Percentiles rank a stretch among this genome's conserved stretches.
These are phyloP conservation scores for Aspergillus chevalieri DNA, from an alignment of 2,329 filamentous ascomycete genomes.

Conservation along the genomic window DNA sequence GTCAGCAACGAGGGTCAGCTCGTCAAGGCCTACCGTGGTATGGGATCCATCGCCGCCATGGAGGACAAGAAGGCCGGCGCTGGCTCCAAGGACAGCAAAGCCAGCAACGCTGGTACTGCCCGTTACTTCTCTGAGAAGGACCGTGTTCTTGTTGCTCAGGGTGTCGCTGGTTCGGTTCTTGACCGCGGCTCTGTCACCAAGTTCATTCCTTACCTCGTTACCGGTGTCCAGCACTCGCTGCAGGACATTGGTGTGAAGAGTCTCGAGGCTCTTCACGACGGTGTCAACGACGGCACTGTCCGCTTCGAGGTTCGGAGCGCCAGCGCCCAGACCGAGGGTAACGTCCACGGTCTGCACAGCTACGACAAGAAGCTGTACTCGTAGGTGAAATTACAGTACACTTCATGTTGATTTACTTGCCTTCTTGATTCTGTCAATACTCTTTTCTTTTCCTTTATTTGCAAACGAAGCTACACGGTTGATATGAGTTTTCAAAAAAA, in stretches of 20 bases:
- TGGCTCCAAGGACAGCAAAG: constrained; percentile 62
- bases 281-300: constrained; percentile 66
- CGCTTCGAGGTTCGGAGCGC: constrained; percentile 92
- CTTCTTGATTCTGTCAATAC: constrained; percentile 17
- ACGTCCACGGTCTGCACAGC: constrained; percentile 92
- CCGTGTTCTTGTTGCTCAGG: constrained; percentile 89
- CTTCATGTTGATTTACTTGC: constrained; percentile 10
- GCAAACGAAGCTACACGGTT: constrained; percentile 21
- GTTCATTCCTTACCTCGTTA: constrained; percentile 92
- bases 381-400: constrained; percentile 39
- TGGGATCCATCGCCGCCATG: constrained; percentile 99
- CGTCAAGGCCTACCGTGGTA: constrained; percentile 97
- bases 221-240: constrained; percentile 93
- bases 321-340: constrained; percentile 92
- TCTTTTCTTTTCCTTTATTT: constrained; percentile 11
- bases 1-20: constrained; percentile 95
- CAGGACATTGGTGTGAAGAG: constrained; percentile 90
- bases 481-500: constrained; percentile 20
- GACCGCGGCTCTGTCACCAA: constrained; percentile 72
- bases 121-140: constrained; percentile 98
- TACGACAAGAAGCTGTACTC: constrained; percentile 99
- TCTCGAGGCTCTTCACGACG: constrained; percentile 67
- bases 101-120: constrained; percentile 84
- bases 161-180: constrained; percentile 68
- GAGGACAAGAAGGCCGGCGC: constrained; percentile 93